Evolutionary conservation across 108 stramenopile genomes (phyloP).

Genomic region (Skeletonema marinoi): DNA sequence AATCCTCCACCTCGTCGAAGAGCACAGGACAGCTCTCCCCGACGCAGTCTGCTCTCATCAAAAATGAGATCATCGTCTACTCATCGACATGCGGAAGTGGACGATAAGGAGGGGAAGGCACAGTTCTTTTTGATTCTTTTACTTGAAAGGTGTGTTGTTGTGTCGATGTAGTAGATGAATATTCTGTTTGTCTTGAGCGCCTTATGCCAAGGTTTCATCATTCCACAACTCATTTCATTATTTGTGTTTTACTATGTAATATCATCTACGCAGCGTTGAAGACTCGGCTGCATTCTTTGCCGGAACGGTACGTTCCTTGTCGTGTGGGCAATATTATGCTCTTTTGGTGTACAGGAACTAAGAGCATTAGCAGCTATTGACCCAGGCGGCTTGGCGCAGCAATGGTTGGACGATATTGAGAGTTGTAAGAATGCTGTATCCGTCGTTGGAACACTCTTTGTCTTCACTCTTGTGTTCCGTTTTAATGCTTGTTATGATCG

Average conservation of each 20-base stretch:
- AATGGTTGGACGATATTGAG: neutral
- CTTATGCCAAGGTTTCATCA: no score
- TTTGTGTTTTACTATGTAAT: no score
- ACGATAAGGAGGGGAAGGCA: neutral
- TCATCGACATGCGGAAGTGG: neutral
- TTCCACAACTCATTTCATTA: no score
- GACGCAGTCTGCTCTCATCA: no score
- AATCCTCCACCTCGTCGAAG: no score
- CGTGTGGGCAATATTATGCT: neutral
- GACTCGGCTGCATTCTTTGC: neutral
- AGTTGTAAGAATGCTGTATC: neutral
- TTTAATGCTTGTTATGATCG: neutral
- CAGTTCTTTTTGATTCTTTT: neutral
- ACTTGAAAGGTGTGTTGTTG: neutral
- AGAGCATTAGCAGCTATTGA: neutral
- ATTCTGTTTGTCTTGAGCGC: no score
- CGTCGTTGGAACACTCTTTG: neutral
- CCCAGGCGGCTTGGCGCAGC: neutral
- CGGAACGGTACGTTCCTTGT: neutral
- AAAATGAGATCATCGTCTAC: no score
- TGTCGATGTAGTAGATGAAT: no score
- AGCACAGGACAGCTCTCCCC: no score
- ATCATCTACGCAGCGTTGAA: neutral
- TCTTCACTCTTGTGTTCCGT: neutral
- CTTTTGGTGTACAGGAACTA: neutral